phyloP scores from a whole-genome alignment of 176 grass and related monocot genomes.

The Cenchrus americanus region DNA sequence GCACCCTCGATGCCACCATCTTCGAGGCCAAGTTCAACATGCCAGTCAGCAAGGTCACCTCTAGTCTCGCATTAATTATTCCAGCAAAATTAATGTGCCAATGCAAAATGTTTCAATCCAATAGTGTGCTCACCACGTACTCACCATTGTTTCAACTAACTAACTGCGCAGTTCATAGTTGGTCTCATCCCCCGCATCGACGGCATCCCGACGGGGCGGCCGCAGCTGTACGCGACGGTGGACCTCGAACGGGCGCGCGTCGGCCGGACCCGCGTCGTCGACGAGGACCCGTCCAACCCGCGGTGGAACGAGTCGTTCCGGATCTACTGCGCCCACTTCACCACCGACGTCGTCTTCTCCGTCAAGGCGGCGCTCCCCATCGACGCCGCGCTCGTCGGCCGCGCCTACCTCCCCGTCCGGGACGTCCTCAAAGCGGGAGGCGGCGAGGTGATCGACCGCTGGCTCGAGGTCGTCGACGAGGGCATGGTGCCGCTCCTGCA shows the following conservation, averaged over 20 bases:
- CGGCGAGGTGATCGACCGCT: neutral
- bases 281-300: neutral
- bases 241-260: neutral
- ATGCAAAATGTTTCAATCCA: no score
- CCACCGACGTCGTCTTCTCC: neutral
- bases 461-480: neutral
- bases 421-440: neutral
- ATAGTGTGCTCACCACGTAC: no score
- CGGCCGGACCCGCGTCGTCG: neutral
- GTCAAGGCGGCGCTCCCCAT: neutral
- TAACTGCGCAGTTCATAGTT: no score
- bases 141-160: no score
- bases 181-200: no score
- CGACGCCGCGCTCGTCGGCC: neutral
- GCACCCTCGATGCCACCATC: slow-evolving; percentile 62
- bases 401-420: neutral
- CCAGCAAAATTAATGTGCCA: no score
- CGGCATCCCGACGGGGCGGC: no score
- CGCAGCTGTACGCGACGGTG: neutral
- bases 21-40: slow-evolving; percentile 46
- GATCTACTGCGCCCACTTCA: neutral
- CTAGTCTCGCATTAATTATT: no score
- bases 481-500: neutral
- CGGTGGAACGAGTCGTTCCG: neutral
- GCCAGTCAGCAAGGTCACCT: no score